phyloP scores from a whole-genome alignment of 441 rosid genomes.

The Biscutella laevigata region DNA sequence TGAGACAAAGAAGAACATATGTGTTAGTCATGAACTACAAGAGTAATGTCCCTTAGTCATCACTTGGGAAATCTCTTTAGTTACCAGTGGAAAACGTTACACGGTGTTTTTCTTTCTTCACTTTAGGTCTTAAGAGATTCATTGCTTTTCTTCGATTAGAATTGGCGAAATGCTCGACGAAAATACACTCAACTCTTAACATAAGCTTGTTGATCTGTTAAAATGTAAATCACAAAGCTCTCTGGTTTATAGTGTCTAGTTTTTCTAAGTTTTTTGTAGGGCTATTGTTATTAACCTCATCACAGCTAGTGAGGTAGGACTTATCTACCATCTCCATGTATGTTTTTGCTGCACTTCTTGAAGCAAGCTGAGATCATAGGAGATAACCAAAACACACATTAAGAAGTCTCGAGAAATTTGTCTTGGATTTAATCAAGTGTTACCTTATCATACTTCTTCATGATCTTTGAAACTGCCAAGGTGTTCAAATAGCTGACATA shows the following conservation, averaged over 20 bases:
- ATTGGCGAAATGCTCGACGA: constrained; percentile 34
- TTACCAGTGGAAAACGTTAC: constrained; percentile 34
- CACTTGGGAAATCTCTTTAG: too few relatives aligned
- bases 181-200: constrained; percentile 34
- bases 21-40: background rate
- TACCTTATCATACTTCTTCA: constrained; percentile 60
- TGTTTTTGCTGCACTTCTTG: constrained; percentile 34
- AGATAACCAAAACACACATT: too few relatives aligned
- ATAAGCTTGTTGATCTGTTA: constrained; percentile 33
- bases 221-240: background rate
- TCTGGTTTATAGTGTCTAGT: too few relatives aligned
- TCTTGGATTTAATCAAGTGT: background rate
- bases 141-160: constrained; percentile 34
- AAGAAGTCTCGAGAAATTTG: background rate
- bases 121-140: constrained; percentile 34
- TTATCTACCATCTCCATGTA: constrained; percentile 49
- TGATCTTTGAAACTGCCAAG: constrained; percentile 41
- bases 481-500: constrained; percentile 32
- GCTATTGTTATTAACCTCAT: constrained; percentile 47
- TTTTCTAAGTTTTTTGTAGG: background rate
- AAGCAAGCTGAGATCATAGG: constrained; percentile 37
- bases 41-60: too few relatives aligned
- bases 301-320: constrained; percentile 43
- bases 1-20: constrained; percentile 18
- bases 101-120: constrained; percentile 26